Conservation (phyloP, 192 early-diverging fungal species). For the Phlyctochytrium planicorne region DNA sequence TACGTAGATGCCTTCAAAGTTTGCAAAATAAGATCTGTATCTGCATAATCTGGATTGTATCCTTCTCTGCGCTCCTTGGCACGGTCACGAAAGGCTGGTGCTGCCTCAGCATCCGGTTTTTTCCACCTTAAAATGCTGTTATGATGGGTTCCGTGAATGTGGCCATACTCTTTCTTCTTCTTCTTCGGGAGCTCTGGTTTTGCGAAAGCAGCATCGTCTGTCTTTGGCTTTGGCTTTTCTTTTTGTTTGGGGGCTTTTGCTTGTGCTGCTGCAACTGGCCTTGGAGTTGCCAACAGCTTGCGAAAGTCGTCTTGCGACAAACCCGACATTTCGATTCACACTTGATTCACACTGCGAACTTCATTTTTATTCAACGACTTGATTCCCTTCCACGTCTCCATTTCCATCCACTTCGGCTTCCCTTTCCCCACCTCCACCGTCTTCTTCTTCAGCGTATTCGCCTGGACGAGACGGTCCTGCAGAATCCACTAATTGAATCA, state of each 20-base stretch:
- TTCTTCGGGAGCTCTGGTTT: slow-evolving; percentile 43
- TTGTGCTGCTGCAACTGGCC: slow-evolving; percentile 31
- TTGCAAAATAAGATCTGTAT: slow-evolving; percentile 61
- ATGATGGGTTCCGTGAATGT: neutral
- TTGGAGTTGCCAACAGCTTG: slow-evolving; percentile 71
- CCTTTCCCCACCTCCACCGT: no score
- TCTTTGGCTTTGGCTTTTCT: slow-evolving; percentile 19
- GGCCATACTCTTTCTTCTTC: slow-evolving; percentile 35
- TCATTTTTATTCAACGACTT: no score
- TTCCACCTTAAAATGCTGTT: slow-evolving; percentile 6
- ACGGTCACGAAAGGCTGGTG: slow-evolving; percentile 76
- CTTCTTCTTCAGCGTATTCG: no score
- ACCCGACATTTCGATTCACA: slow-evolving; percentile 35
- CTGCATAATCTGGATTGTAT: slow-evolving; percentile 62
- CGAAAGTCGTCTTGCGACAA: slow-evolving; percentile 80
- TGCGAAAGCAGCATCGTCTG: slow-evolving; percentile 40
- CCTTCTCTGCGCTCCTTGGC: slow-evolving; percentile 85
- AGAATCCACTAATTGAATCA: no score
- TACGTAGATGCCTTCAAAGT: slow-evolving; percentile 32
- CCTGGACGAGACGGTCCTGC: no score
- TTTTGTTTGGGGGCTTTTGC: slow-evolving; percentile 34
- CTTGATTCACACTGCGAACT: no score
- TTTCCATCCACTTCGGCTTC: no score
- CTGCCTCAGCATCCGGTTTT: slow-evolving; percentile 8
- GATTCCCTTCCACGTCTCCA: no score